These are phyloP conservation scores for Ganoderma multipileum DNA, from an alignment of 1,284 basidiomycete genomes.

Conservation along the genomic window DNA sequence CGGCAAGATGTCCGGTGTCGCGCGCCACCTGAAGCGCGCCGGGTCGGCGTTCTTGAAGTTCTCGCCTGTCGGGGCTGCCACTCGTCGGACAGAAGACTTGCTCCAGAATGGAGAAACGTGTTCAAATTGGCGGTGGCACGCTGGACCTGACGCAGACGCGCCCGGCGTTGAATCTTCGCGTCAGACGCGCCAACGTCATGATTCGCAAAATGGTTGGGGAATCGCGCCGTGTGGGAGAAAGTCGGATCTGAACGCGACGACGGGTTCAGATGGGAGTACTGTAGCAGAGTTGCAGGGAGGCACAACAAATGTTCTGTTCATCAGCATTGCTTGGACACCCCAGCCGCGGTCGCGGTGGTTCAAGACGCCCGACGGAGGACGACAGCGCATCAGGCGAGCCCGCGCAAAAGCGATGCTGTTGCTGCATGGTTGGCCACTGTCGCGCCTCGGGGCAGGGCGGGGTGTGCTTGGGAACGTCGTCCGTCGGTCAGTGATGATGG, in stretches of 20 bases:
- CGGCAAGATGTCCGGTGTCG: background rate
- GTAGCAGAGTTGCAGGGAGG: background rate
- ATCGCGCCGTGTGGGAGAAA: background rate
- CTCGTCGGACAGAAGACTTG: background rate
- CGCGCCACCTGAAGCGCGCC: background rate
- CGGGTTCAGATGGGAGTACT: background rate
- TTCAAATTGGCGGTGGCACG: background rate
- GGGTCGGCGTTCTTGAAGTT: background rate
- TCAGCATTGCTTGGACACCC: constrained; percentile 7
- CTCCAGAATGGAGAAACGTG: background rate
- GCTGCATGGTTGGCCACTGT: constrained; percentile 1
- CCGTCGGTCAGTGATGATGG: background rate
- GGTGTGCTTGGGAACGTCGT: constrained; percentile 2
- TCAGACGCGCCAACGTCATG: background rate
- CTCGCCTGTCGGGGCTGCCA: background rate
- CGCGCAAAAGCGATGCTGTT: constrained; percentile 7
- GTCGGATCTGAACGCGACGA: background rate
- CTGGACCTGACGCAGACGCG: background rate
- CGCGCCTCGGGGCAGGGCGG: constrained; percentile 2
- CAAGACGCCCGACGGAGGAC: constrained; percentile 9
- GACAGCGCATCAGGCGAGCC: constrained; percentile 18
- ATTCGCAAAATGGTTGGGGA: background rate
- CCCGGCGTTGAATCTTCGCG: background rate
- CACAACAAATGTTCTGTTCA: constrained; percentile 1
- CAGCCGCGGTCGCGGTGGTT: constrained; percentile 9